phyloP scores from a whole-genome alignment of 805 yeast genomes.

The Schwanniomyces polymorphus region DNA sequence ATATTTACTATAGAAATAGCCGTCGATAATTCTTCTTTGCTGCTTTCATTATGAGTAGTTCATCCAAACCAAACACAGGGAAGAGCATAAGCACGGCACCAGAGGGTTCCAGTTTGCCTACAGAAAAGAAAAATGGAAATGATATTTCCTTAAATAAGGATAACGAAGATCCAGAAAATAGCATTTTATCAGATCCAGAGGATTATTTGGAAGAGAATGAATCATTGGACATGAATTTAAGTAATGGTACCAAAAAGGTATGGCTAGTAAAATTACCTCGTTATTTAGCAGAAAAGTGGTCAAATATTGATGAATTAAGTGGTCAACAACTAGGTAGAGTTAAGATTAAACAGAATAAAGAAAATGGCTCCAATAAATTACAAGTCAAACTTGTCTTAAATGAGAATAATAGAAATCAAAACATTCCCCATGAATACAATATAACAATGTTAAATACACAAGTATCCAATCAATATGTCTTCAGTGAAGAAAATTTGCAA shows the following conservation, averaged over 20 bases:
- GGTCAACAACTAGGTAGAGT: conserved; percentile 84
- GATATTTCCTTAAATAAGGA: conserved; percentile 3
- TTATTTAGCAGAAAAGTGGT: conserved; percentile 82
- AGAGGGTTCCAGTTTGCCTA: not conserved
- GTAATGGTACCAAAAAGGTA: conserved; percentile 64
- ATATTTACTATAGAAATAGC: not conserved
- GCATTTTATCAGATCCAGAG: conserved; percentile 43
- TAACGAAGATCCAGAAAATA: conserved; percentile 22
- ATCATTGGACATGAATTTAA: conserved; percentile 73
- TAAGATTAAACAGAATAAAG: conserved; percentile 57
- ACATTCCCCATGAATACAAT: conserved; percentile 83
- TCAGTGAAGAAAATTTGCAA: conserved; percentile 80
- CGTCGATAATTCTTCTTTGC: not conserved
- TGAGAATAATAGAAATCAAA: conserved; percentile 13
- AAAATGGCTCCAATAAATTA: conserved; percentile 21
- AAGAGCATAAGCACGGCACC: conserved; percentile 1
- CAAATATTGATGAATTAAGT: conserved; percentile 52
- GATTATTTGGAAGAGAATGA: conserved; percentile 57
- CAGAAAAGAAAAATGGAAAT: not conserved
- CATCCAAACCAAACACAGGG: conserved; percentile 3
- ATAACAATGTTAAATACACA: conserved; percentile 72
- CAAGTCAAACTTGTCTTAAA: conserved; percentile 61
- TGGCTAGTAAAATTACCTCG: conserved; percentile 94
- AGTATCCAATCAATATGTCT: conserved; percentile 83
- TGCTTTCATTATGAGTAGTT: conserved; percentile 5